Evolutionary conservation across 2,329 filamentous ascomycete species (phyloP), one percentile per base, ranked within the genome.

Genomic region (Knoxdaviesia proteae): DNA sequence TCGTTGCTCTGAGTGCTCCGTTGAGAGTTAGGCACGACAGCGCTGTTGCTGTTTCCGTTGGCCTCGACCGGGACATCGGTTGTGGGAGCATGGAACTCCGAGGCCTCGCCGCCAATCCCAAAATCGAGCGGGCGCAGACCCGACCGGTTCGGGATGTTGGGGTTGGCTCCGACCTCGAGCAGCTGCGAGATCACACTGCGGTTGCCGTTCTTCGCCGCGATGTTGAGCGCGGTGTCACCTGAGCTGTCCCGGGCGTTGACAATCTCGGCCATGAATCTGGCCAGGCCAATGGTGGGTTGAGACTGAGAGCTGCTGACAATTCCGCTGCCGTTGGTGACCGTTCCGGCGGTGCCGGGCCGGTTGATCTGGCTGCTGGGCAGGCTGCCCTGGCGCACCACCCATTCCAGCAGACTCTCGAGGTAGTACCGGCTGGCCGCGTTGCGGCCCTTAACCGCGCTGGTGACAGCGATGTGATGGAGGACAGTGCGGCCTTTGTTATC

Each of bases 171-270:
- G 38, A 98, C 87, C 59, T 98, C 90, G 7, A 96, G 68, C 33
- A 98, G 67, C 56, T 98, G 90, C n/a, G 86, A 88, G 45, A 96
- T 93, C 51, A 98, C 94, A 52, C 84, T 92, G 44, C 81, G 71
- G 56, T 94, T 96, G 29, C 86, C 84, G 50, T 94, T 93, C 47
- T 90, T 72, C 2, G 90, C 87, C 2, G 88, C 90, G 47, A 96
- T 79, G 51, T 94, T 94, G 20, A 98, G 66, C 0, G 90, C 90
- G 0, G 90, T 98, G 54, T 98, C 93, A 1, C 90, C 90, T 34
- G 82, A 81, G 52, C 87, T 86, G 58, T 98, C 90, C 52, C 88
- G 82, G 0, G 87, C 80, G 52, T 98, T 96, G 46, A 98, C 88
- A 57, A 98, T 92, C 55, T 96, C 87, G 40, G 81, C 84, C 73